Evolutionary conservation across 2,329 filamentous ascomycete genomes (phyloP), one percentile per base, ranked within the genome.

Genomic region (Chalaropsis thielavioides): DNA sequence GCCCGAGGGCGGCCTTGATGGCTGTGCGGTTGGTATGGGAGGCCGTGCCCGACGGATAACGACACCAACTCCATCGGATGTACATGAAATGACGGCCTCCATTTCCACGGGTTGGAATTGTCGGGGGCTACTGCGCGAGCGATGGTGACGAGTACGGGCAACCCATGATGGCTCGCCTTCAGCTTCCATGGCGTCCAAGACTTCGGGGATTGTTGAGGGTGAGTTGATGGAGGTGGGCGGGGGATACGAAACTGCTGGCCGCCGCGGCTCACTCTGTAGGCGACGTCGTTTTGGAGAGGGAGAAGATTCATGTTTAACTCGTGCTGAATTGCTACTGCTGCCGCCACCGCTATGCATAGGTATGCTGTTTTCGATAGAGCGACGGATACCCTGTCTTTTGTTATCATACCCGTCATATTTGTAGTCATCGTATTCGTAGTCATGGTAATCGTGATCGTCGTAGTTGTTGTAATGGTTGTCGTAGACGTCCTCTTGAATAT

Each of bases 71-170:
- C 90, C 90, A 72, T 95, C 90, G 0, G 90, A 95, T 1, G 90
- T 90, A 74, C 90, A 95, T 0, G 90, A 95, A 4, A 95, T 86
- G n/a, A 95, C 89, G 1, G 90, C 90, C 75, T 95, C 90, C 3
- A 95, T 77, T 74, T 95, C 89, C 62, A 90, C 79, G 17, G 27
- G 22, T 11, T 19, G 35, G 19, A 46, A 58, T 59, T 62, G 60
- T 15, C 38, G 40, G 6, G 31, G 44, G 46, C 35, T 46, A 27
- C 31, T 54, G n/a, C 58, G n/a, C 11, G 35, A 8, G 35, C 38
- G 56, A 41, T n/a, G n/a, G 43, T 19, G 56, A 27, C 71, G 43
- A 75, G 74, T 44, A 79, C 78, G 2, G 77, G 70, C 54, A 10
- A 58, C n/a, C 24, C 54, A 61, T 11, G 35, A 22, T 7, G 72